Base-by-base conservation (phyloP, 2,329 filamentous ascomycete species). In the Ophiostoma angusticollis region DNA sequence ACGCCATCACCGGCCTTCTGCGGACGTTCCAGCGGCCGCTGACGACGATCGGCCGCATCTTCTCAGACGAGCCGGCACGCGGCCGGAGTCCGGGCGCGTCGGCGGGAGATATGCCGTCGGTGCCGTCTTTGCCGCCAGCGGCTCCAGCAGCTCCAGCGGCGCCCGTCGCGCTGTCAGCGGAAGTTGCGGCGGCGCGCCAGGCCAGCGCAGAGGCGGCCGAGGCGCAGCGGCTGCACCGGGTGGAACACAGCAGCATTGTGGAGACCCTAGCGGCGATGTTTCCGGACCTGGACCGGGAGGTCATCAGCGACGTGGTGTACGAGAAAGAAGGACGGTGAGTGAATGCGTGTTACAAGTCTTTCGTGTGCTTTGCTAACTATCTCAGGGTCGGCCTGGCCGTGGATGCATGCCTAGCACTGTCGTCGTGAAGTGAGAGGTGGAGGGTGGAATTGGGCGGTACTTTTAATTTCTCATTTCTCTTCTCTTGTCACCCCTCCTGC, bases 211-310 rank as follows among this genome's bases (percentile, higher is more conserved):
- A 96, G 58, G 75, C 74, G 6, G 89, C 89, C 9, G 84, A 98
- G 57, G 89, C 89, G 7, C 75, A 86, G 47, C 70, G 82, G 13
- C 75, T 96, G 44, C 78, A 91, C 49, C 70, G 78, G 25, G 79
- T 80, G 40, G 91, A 98, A 65, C 87, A 96, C 59, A 69, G 75
- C 39, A 89, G 86, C 50, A 78, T 98, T 7, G 89, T 96, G 3
- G 91, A 96, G 61, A 96, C 91, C 25, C 63, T 98, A 41, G 79
- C 84, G 34, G 82, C 85, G 50, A 98, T 98, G 91, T 98, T 98
- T 57, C 91, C 91, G 1, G 86, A 93, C 54, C 65, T 98, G 36
- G 91, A 98, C 58, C 76, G 78, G 52, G 93, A 98, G 35, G 73
- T 98, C 27, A 96, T 98, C 54, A 87, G 87, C 52, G 91, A 98